A percentile compares a stretch with the other conserved stretches of the same genome.
Conservation (phyloP, 2,329 filamentous ascomycete species). For the Teratosphaeria epicoccoides region DNA sequence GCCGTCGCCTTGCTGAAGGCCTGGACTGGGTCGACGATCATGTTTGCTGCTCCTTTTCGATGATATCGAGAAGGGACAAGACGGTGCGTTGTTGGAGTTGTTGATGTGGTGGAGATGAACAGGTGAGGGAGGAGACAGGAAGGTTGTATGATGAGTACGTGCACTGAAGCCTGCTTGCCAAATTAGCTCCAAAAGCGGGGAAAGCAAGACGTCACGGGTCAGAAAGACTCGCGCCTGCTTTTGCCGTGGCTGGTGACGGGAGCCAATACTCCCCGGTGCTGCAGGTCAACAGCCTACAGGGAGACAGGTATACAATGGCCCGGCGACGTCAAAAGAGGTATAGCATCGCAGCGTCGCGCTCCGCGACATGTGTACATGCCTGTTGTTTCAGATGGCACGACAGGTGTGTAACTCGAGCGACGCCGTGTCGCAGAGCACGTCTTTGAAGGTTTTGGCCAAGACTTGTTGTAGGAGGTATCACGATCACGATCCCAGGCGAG, state of each 20-base stretch:
- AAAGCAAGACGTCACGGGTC: background rate
- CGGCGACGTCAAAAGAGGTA: background rate
- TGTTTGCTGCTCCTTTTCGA: slow-evolving; percentile 17
- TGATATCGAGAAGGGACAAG: background rate
- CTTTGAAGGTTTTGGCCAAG: background rate
- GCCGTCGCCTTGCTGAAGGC: slow-evolving; percentile 26
- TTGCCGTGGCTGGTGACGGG: background rate
- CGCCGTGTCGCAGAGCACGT: background rate
- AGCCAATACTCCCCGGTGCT: too few relatives aligned
- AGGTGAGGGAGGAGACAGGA: background rate
- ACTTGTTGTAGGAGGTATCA: too few relatives aligned
- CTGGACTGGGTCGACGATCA: slow-evolving; percentile 38
- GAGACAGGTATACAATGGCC: background rate
- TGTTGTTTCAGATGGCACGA: background rate
- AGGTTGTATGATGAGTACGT: background rate
- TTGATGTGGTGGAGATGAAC: background rate
- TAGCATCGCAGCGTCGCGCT: background rate
- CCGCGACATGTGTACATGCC: background rate
- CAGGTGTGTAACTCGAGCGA: background rate
- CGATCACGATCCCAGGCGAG: background rate
- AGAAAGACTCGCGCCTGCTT: too few relatives aligned
- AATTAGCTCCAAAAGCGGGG: background rate
- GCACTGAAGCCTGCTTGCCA: background rate
- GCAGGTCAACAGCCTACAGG: background rate
- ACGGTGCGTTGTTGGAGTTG: too few relatives aligned